These are phyloP conservation scores for Cutaneotrichosporon sp. DNA, from an alignment of 1,284 basidiomycete genomes.

Conservation along the genomic window DNA sequence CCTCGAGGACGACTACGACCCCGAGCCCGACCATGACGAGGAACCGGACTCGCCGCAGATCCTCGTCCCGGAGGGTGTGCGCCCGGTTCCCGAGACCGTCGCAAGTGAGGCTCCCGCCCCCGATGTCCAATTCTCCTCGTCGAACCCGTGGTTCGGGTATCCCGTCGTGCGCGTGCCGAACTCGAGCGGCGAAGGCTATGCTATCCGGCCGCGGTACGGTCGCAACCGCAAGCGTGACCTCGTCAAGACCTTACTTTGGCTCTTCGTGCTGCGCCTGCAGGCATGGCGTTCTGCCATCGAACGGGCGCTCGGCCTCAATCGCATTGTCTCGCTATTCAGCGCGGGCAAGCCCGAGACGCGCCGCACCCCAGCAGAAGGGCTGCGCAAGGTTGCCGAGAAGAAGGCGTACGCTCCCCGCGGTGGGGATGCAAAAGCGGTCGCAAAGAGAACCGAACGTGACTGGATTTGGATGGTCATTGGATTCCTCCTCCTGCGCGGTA, in stretches of 20 bases:
- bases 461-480: conserved; percentile 47
- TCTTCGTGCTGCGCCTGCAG: conserved; percentile 46
- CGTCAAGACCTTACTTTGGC: conserved; percentile 46
- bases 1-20: neutral
- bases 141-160: conserved; percentile 49
- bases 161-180: conserved; percentile 33
- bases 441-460: conserved; percentile 20
- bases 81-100: neutral
- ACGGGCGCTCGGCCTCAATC: conserved; percentile 25
- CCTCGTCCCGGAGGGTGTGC: neutral
- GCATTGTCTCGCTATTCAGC: conserved; percentile 7
- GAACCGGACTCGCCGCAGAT: neutral
- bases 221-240: conserved; percentile 47
- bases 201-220: conserved; percentile 38
- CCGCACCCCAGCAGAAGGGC: conserved; percentile 5
- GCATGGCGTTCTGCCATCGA: conserved; percentile 33
- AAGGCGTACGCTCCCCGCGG: conserved; percentile 1
- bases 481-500: conserved; percentile 41
- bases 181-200: conserved; percentile 8
- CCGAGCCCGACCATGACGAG: neutral
- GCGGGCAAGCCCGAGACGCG: neutral
- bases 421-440: neutral
- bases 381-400: conserved; percentile 5
- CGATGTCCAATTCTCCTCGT: conserved; percentile 17
- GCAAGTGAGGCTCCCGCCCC: neutral